Conservation (phyloP, 805 yeast genomes). For the Nakazawaea sp. region DNA sequence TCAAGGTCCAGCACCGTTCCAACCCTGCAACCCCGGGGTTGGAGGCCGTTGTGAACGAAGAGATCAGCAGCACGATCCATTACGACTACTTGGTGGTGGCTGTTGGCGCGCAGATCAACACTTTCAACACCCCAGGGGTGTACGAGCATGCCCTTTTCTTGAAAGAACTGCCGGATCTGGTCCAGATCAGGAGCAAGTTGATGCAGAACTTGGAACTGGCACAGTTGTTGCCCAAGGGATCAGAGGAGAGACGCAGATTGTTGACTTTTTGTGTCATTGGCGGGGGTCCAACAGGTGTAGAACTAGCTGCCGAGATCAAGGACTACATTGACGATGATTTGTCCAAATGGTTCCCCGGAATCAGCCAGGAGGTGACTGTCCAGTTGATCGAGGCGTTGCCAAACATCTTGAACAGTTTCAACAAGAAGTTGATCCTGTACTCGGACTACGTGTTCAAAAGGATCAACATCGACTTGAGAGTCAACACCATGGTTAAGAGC, state of each 20-base stretch:
- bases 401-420: slow-evolving; percentile 73
- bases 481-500: slow-evolving; percentile 83
- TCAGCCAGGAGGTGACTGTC: slow-evolving; percentile 76
- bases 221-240: slow-evolving; percentile 61
- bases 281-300: slow-evolving; percentile 99
- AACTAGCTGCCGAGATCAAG: slow-evolving; percentile 92
- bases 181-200: slow-evolving; percentile 71
- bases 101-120: slow-evolving; percentile 92
- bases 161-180: slow-evolving; percentile 87
- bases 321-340: slow-evolving; percentile 92
- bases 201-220: slow-evolving; percentile 91
- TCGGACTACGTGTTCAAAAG: slow-evolving; percentile 70
- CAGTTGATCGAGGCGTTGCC: slow-evolving; percentile 89
- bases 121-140: slow-evolving; percentile 94
- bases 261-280: slow-evolving; percentile 90
- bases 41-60: slow-evolving; percentile 31
- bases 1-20: slow-evolving; percentile 53
- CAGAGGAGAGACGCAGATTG: slow-evolving; percentile 76
- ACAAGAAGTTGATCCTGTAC: slow-evolving; percentile 62
- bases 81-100: slow-evolving; percentile 88
- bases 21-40: slow-evolving; percentile 38
- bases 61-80: slow-evolving; percentile 37
- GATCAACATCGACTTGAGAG: slow-evolving; percentile 64
- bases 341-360: slow-evolving; percentile 80
- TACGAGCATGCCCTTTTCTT: slow-evolving; percentile 80